Percentiles rank a stretch among this genome's conserved stretches.
Conservation (phyloP, 2,329 filamentous ascomycete genomes). For the Colletotrichum magnum region DNA sequence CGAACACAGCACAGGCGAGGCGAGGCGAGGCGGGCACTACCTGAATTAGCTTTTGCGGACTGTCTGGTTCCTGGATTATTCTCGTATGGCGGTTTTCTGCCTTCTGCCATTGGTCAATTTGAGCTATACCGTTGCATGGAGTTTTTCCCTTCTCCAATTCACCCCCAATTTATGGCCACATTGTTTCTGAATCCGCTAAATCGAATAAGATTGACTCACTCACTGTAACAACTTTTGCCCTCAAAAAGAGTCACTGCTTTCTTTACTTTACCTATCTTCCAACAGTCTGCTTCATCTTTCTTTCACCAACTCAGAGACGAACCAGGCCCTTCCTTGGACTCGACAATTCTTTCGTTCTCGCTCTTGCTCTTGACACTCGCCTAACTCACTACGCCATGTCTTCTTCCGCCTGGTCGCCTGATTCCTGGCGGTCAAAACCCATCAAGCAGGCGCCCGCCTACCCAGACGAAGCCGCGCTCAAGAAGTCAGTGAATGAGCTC, state of each 20-base stretch:
- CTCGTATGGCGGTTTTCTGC: slow-evolving; percentile 10
- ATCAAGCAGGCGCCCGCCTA: slow-evolving; percentile 84
- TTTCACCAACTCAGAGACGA: neutral
- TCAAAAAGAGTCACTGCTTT: slow-evolving; percentile 22
- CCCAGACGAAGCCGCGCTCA: slow-evolving; percentile 71
- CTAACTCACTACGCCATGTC: slow-evolving; percentile 14
- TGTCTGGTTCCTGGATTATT: slow-evolving; percentile 35
- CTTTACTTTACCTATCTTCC: neutral
- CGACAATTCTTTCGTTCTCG: neutral
- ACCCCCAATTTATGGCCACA: slow-evolving; percentile 30
- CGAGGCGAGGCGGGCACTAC: neutral
- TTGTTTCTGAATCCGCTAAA: slow-evolving; percentile 19
- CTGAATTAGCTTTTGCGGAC: slow-evolving; percentile 18
- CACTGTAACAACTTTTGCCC: neutral
- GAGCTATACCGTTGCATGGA: slow-evolving; percentile 10
- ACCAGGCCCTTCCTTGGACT: neutral
- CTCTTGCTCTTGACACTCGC: neutral
- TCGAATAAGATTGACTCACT: slow-evolving; percentile 33
- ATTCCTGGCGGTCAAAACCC: slow-evolving; percentile 83
- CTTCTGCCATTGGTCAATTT: slow-evolving; percentile 27
- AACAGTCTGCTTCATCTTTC: neutral
- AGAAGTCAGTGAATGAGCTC: slow-evolving; percentile 75
- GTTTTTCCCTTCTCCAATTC: slow-evolving; percentile 34
- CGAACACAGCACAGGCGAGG: neutral
- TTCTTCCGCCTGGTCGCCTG: slow-evolving; percentile 65